Conservation (phyloP, 805 yeast genomes). For the Ogataea dorogensis region DNA sequence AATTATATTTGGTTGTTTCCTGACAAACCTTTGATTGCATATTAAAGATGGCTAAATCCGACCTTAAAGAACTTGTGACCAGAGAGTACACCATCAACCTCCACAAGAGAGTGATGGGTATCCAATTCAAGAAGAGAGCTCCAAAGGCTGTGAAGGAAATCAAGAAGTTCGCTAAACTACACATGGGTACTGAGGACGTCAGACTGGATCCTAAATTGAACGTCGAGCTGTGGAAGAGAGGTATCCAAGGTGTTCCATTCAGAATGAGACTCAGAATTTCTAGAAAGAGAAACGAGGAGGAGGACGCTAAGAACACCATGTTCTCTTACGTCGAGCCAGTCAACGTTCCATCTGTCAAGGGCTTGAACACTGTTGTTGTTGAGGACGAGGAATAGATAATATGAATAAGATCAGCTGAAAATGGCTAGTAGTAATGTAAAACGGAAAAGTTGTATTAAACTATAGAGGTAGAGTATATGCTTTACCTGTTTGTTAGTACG, state of each 20-base stretch:
- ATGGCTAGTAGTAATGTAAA: conserved; percentile 2
- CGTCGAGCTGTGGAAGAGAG: conserved; percentile 99
- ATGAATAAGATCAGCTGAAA: conserved; percentile 14
- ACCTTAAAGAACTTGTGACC: conserved; percentile 98
- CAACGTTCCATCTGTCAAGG: conserved; percentile 91
- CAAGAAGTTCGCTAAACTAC: conserved; percentile 96
- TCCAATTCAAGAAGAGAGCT: conserved; percentile 99
- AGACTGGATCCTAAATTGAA: conserved; percentile 98
- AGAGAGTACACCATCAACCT: conserved; percentile 99
- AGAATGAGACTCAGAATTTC: conserved; percentile 98
- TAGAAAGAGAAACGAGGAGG: conserved; percentile 97
- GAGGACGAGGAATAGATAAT: conserved; percentile 52
- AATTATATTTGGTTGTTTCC: conserved; percentile 14
- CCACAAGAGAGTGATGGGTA: conserved; percentile 99
- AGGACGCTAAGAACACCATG: conserved; percentile 96
- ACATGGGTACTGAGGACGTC: conserved; percentile 99
- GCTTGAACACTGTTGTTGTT: conserved; percentile 96
- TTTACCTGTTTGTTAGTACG: conserved; percentile 11
- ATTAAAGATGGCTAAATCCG: conserved; percentile 42
- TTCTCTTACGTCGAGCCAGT: conserved; percentile 98
- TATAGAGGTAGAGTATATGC: too few species aligned
- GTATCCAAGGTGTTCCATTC: conserved; percentile 98
- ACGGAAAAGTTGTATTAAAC: too few species aligned
- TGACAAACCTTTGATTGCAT: conserved; percentile 14
- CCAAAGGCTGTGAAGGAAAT: conserved; percentile 99